A percentile compares a stretch with the other conserved stretches of the same genome.
phyloP scores from a whole-genome alignment of 805 yeast genomes.

The Wickerhamomyces pijperi region DNA sequence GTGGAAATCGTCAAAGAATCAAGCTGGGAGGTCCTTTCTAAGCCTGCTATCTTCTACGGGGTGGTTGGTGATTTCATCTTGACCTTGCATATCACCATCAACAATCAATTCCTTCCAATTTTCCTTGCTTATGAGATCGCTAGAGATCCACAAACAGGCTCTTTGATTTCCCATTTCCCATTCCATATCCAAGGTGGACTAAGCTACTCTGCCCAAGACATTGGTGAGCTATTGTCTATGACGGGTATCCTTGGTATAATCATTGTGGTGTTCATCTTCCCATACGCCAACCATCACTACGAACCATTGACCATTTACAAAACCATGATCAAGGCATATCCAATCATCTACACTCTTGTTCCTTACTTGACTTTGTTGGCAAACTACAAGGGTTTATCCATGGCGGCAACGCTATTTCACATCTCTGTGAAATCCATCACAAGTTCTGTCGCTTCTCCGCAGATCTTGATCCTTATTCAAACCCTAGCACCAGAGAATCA shows the following conservation, averaged over 20 bases:
- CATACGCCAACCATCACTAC: constrained; percentile 36
- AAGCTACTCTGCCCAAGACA: constrained; percentile 32
- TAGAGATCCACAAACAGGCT: constrained; percentile 13
- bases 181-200: constrained; percentile 40
- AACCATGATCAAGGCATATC: constrained; percentile 27
- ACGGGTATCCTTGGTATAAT: constrained; percentile 45
- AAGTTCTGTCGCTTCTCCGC: constrained; percentile 40
- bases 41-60: constrained; percentile 23
- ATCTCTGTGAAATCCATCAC: constrained; percentile 27
- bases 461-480: constrained; percentile 40
- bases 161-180: constrained; percentile 30
- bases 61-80: constrained; percentile 28
- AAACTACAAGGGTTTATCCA: constrained; percentile 6
- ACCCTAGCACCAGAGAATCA: constrained; percentile 41
- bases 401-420: constrained; percentile 13
- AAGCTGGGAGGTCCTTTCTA: constrained; percentile 17
- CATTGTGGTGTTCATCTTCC: constrained; percentile 38
- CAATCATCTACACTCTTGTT: constrained; percentile 31
- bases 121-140: constrained; percentile 31
- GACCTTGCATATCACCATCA: constrained; percentile 37
- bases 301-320: constrained; percentile 35
- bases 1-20: too few relatives aligned
- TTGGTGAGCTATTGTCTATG: constrained; percentile 38
- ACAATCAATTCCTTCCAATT: constrained; percentile 45
- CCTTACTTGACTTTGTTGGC: constrained; percentile 39